Base-by-base conservation (phyloP, 2,329 filamentous ascomycete species). In the Esteya vermicola region DNA sequence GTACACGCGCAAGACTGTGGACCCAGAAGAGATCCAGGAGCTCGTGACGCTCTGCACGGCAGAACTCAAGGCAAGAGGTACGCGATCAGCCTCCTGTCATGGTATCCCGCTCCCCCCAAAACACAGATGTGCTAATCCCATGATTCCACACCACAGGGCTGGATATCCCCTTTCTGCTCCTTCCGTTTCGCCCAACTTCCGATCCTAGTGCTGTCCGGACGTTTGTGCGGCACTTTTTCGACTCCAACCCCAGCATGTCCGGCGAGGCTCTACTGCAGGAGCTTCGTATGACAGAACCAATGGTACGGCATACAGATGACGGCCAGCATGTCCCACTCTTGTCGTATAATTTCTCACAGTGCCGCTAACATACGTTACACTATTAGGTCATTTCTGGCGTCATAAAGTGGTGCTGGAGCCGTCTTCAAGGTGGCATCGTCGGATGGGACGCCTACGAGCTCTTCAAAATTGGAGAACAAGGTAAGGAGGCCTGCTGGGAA, bases 321-420 rank as follows among this genome's bases (percentile, higher is more conserved):
- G 13, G 20, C 18, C 9, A 19, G 32, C 20, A 27, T 19, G 20
- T 25, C 18, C 32, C 10, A 18, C 18, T n/a, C 2, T 9, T 3
- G 12, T 16, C 25, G 23, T 35, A 3, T 21, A 19, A 28, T 22
- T 8, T 16, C 38, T 39, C 21, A 39, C 26, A 21, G 6, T 16
- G 9, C 28, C 12, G 10, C 26, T 28, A 10, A 13, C n/a, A 13
- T 28, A 14, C n/a, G 10, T 13, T 28, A 23, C 47, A n/a, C n/a
- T n/a, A n/a, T n/a, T n/a, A 94, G 85, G 86, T 93, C 42, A 73
- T 98, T 40, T 88, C 86, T 48, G 91, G 88, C 52, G 86, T 95
- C 32, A 70, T 91, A 48, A 98, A 96, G 66, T 98, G 91, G 91
- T 96, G 89, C 60, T 98, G 91, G 91, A 88, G 85, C 57, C 77